Percentiles rank a stretch among this genome's conserved stretches.
Conservation (phyloP, 1,284 basidiomycete genomes). For the Xerocomus amazonicus region DNA sequence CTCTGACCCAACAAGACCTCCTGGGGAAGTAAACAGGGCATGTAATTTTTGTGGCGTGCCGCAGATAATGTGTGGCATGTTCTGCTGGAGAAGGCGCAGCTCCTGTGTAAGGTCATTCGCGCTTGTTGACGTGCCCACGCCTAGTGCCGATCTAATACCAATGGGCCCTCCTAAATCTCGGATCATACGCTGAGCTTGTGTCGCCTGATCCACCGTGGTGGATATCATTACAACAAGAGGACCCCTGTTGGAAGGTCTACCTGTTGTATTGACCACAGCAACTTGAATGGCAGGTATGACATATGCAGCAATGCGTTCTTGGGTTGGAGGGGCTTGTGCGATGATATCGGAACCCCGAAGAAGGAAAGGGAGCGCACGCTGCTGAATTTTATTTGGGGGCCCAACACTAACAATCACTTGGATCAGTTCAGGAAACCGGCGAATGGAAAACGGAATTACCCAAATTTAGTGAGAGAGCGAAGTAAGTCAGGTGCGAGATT, state of each 20-base stretch:
- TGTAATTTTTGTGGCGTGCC: constrained; percentile 96
- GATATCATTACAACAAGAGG: constrained; percentile 91
- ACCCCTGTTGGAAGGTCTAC: constrained; percentile 61
- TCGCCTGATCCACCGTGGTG: constrained; percentile 97
- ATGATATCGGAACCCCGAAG: constrained; percentile 94
- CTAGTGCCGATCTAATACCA: constrained; percentile 83
- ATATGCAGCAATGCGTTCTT: constrained; percentile 97
- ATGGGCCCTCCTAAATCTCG: constrained; percentile 90
- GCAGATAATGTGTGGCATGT: constrained; percentile 91
- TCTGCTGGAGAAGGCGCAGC: constrained; percentile 81
- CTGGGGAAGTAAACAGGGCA: constrained; percentile 83
- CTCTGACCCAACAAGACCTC: constrained; percentile 74
- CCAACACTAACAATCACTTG: constrained; percentile 62
- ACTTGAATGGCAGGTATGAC: constrained; percentile 91
- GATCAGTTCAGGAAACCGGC: constrained; percentile 13
- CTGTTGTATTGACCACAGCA: constrained; percentile 59
- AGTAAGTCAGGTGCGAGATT: constrained; percentile 84
- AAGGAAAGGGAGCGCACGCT: constrained; percentile 92
- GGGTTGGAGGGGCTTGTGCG: constrained; percentile 96
- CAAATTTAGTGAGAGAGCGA: constrained; percentile 89
- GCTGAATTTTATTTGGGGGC: constrained; percentile 98
- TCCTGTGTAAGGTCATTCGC: constrained; percentile 70
- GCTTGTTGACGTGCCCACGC: constrained; percentile 72
- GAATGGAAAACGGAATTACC: constrained; percentile 49
- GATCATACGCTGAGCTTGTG: constrained; percentile 96